phyloP scores from a whole-genome alignment of 2,329 filamentous ascomycete genomes.

The Cadophora sp. region DNA sequence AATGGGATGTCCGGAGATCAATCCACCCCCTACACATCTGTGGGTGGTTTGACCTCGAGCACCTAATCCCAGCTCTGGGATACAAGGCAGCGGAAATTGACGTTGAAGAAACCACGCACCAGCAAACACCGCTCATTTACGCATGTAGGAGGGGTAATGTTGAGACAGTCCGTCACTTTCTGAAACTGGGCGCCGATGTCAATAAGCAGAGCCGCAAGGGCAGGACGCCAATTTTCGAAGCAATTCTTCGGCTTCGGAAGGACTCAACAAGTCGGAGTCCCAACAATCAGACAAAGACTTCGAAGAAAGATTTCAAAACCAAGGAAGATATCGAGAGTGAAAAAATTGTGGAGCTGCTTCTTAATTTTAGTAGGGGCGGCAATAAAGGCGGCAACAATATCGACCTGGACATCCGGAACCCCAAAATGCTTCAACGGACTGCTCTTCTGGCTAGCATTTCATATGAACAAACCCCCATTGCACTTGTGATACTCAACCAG shows the following conservation, averaged over 20 bases:
- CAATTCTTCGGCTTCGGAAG: conserved; percentile 19
- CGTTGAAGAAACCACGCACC: conserved; percentile 35
- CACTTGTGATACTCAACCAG: conserved; percentile 20
- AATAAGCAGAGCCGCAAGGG: conserved; percentile 26
- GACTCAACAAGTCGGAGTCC: neutral
- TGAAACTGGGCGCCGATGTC: conserved; percentile 25
- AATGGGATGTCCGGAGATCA: conserved; percentile 34
- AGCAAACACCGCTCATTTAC: conserved; percentile 46
- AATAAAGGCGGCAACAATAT: neutral
- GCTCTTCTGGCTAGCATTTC: conserved; percentile 28
- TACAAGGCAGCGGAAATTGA: conserved; percentile 21
- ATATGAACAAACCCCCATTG: conserved; percentile 19
- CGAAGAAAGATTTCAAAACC: neutral
- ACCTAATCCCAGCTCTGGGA: conserved; percentile 23
- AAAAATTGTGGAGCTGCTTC: conserved; percentile 26
- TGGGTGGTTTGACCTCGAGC: conserved; percentile 31
- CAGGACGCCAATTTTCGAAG: conserved; percentile 30
- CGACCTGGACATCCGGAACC: conserved; percentile 5
- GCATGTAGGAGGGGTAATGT: conserved; percentile 41
- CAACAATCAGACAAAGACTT: neutral
- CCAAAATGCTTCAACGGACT: conserved; percentile 19
- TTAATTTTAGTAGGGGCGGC: conserved; percentile 13
- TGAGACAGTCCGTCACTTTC: conserved; percentile 40
- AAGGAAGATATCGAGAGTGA: neutral
- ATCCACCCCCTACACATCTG: conserved; percentile 34